A percentile compares a stretch with the other conserved stretches of the same genome.
Evolutionary conservation across 2,329 filamentous ascomycete genomes (phyloP).

Genomic region (Colletotrichum sp.): DNA sequence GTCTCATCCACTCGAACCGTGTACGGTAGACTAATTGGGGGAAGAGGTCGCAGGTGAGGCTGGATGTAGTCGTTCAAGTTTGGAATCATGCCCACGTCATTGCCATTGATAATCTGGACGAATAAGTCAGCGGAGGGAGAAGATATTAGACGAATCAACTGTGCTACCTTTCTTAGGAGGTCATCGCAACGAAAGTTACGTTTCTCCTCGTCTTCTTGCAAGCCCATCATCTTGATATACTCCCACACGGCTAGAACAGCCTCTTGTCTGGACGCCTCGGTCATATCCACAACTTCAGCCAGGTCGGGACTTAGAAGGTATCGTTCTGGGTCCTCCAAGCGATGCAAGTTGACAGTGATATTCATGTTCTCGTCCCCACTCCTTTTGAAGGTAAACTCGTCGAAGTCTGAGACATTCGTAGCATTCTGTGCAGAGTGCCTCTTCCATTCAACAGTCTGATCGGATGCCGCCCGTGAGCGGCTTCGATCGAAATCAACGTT

Average conservation of each 20-base stretch:
- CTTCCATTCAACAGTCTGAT: constrained; percentile 81
- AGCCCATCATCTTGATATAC: constrained; percentile 83
- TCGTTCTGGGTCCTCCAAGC: constrained; percentile 86
- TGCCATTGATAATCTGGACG: constrained; percentile 71
- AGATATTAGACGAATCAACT: constrained; percentile 30
- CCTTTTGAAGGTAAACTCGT: constrained; percentile 89
- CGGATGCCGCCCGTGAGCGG: constrained; percentile 58
- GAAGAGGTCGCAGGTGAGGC: constrained; percentile 77
- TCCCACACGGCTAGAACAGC: constrained; percentile 94
- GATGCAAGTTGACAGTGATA: constrained; percentile 83
- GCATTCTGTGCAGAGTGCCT: constrained; percentile 69
- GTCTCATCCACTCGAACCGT: constrained; percentile 91
- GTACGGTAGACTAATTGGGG: constrained; percentile 84
- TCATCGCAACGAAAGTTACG: constrained; percentile 91
- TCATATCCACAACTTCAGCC: constrained; percentile 83
- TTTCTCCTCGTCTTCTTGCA: constrained; percentile 96
- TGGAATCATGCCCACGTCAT: constrained; percentile 84
- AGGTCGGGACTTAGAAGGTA: constrained; percentile 81
- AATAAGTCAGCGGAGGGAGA: neutral
- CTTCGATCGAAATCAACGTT: constrained; percentile 75
- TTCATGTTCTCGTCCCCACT: constrained; percentile 93
- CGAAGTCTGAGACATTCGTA: constrained; percentile 75
- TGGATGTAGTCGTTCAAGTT: constrained; percentile 81
- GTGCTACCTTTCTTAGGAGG: constrained; percentile 72
- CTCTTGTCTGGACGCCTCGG: constrained; percentile 85